phyloP scores from a whole-genome alignment of 2,329 filamentous ascomycete species.

The Fonsecaea multimorphosa region DNA sequence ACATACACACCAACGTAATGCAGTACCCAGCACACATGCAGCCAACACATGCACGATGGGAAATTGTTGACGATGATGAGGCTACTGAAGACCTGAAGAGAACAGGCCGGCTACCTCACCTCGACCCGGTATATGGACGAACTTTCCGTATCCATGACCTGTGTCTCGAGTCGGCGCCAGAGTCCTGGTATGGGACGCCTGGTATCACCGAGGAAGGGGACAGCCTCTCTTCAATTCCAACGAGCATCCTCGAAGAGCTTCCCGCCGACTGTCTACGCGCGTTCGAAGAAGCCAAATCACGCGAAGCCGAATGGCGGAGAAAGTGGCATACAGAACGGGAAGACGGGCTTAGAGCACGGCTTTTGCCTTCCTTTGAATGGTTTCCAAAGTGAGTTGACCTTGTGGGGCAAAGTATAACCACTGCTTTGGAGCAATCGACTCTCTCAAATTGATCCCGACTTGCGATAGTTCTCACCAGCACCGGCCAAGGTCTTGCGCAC shows the following conservation, averaged over 20 bases:
- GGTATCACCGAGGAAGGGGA: conserved; percentile 56
- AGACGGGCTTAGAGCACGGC: conserved; percentile 53
- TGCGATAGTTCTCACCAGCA: neutral
- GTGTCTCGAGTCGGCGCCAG: conserved; percentile 62
- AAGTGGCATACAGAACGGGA: conserved; percentile 74
- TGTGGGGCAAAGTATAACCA: neutral
- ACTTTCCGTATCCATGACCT: conserved; percentile 70
- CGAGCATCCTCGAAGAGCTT: conserved; percentile 52
- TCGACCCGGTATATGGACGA: conserved; percentile 64
- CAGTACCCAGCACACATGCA: conserved; percentile 89
- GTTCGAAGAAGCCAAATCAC: conserved; percentile 69
- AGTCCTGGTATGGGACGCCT: conserved; percentile 64
- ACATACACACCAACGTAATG: conserved; percentile 91
- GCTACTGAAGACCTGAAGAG: conserved; percentile 33
- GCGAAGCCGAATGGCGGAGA: conserved; percentile 74
- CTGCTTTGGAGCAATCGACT: neutral
- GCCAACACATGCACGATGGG: conserved; percentile 83
- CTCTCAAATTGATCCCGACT: neutral
- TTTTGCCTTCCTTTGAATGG: conserved; percentile 39
- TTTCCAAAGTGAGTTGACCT: conserved; percentile 35
- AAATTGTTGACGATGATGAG: conserved; percentile 61
- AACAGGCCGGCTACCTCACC: conserved; percentile 56
- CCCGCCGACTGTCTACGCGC: conserved; percentile 67
- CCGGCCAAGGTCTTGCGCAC: neutral
- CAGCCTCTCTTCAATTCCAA: conserved; percentile 45